Percentiles rank a stretch among this genome's conserved stretches.
These are phyloP conservation scores for Coemansia sp. DNA, from an alignment of 192 early-diverging fungal genomes.

Conservation along the genomic window DNA sequence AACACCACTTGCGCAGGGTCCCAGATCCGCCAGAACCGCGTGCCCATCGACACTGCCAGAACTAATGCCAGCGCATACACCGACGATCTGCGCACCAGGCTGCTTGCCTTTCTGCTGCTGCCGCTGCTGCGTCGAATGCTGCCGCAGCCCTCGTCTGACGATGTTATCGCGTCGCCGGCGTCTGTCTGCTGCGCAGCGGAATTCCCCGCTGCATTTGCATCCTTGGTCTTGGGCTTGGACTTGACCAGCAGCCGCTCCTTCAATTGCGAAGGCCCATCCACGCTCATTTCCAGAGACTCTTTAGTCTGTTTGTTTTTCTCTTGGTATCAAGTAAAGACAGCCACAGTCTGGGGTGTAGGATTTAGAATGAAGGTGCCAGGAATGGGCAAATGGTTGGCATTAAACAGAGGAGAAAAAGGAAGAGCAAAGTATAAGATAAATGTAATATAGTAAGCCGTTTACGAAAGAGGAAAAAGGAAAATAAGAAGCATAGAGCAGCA, in stretches of 20 bases:
- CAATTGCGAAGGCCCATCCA: slow-evolving; percentile 30
- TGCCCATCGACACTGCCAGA: slow-evolving; percentile 57
- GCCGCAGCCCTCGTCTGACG: background rate
- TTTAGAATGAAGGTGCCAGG: background rate
- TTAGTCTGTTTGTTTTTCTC: background rate
- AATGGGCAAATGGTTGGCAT: background rate
- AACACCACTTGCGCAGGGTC: slow-evolving; percentile 83
- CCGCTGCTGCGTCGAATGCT: background rate
- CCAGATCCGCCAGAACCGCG: slow-evolving; percentile 70
- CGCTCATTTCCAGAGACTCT: slow-evolving; percentile 25
- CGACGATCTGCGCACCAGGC: slow-evolving; percentile 37
- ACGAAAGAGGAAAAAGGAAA: background rate
- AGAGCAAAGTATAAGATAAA: slow-evolving; percentile 8
- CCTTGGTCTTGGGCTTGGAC: slow-evolving; percentile 10
- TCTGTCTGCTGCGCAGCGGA: background rate
- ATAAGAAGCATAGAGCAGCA: background rate
- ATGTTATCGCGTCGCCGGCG: background rate
- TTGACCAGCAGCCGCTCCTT: slow-evolving; percentile 9
- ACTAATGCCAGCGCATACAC: slow-evolving; percentile 37
- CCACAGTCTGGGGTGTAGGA: too few relatives aligned
- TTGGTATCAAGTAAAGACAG: too few relatives aligned
- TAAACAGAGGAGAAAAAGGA: background rate
- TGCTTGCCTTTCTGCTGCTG: slow-evolving; percentile 3
- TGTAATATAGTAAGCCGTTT: too few relatives aligned
- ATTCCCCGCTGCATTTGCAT: background rate